Percentiles rank a stretch among this genome's conserved stretches.
phyloP scores from a whole-genome alignment of 306 rosid genomes.

The Biancaea sappan region DNA sequence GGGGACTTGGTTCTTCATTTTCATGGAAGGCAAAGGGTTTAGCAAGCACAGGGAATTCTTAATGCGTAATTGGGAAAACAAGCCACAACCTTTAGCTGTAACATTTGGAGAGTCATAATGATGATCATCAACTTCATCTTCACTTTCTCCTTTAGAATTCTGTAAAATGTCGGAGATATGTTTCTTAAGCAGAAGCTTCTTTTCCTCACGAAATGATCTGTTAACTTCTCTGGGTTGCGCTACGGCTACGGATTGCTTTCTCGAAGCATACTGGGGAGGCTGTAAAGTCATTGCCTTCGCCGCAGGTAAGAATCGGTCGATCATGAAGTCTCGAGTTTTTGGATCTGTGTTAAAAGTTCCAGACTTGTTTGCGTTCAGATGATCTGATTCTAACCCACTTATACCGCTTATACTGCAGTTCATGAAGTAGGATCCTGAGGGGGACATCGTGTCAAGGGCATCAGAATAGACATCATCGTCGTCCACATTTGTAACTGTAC shows the following conservation, averaged over 20 bases:
- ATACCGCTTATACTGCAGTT: slow-evolving; percentile 73
- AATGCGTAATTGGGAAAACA: slow-evolving; percentile 61
- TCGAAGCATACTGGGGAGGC: slow-evolving; percentile 64
- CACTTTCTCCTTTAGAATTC: slow-evolving; percentile 59
- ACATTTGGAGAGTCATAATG: slow-evolving; percentile 47
- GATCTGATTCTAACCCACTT: slow-evolving; percentile 64
- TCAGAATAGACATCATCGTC: slow-evolving; percentile 65
- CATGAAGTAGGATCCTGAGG: slow-evolving; percentile 64
- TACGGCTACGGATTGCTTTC: slow-evolving; percentile 56
- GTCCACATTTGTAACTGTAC: slow-evolving; percentile 29
- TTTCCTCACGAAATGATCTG: slow-evolving; percentile 50
- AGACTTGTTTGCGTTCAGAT: slow-evolving; percentile 44
- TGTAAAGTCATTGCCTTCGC: slow-evolving; percentile 91
- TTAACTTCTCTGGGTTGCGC: slow-evolving; percentile 62
- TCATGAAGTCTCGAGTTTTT: slow-evolving; percentile 84
- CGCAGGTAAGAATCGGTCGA: slow-evolving; percentile 93
- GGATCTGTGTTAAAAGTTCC: slow-evolving; percentile 65
- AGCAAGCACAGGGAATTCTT: slow-evolving; percentile 71
- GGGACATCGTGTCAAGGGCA: slow-evolving; percentile 65
- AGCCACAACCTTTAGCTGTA: slow-evolving; percentile 77
- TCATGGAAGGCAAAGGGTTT: slow-evolving; percentile 64
- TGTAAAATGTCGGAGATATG: slow-evolving; percentile 49
- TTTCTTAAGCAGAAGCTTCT: slow-evolving; percentile 40
- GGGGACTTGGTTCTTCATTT: slow-evolving; percentile 45
- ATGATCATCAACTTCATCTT: slow-evolving; percentile 47